Evolutionary conservation across 495 filamentous ascomycete genomes (phyloP), one percentile per base, ranked within the genome.

Genomic region (Talaromyces borbonicus): DNA sequence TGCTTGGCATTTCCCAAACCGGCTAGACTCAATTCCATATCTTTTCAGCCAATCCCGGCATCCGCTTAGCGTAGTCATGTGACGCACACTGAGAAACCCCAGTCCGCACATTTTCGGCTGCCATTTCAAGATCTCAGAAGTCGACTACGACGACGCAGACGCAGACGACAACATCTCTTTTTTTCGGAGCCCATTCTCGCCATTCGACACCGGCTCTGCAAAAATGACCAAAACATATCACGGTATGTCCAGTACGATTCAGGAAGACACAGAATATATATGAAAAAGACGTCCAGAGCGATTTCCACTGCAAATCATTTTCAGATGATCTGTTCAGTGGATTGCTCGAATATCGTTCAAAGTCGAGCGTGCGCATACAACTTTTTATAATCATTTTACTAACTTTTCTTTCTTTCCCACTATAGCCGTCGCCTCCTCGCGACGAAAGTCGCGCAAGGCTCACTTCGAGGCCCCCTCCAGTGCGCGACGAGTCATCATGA

Each of bases 381-480:
- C 11, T 25, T 43, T 27, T 43, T 8, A 38, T 16, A 29, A 29
- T 38, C 35, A 22, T 12, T 16, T 38, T 38, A 31, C 46, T 48
- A 26, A 48, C n/a, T n/a, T 41, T 20, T 22, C 16, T 35, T 47
- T 49, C 41, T 46, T 44, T 46, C 49, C 23, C 14, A 36, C 49
- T 22, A 22, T 56, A 86, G 84, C 69, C 43, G 62, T 88, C 63
- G 70, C 79, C 69, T 87, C 84, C 69, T 94, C 87, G 61, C 83
- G 92, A 71, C 79, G 90, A 68, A 99, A 99, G 84, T 87, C 85
- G 67, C 86, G 92, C 72, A 93, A 93, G 79, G 87, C 85, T 54
- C 90, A 99, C 77, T 97, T 94, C 82, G 69, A 68, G 52, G 92
- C 92, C 50, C 88, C 89, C 41, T 94, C 87, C 63, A 84, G 81